Evolutionary conservation across 1,284 basidiomycete species (phyloP), one percentile per base, ranked within the genome.

Genomic region (Ceratobasidium sp.): DNA sequence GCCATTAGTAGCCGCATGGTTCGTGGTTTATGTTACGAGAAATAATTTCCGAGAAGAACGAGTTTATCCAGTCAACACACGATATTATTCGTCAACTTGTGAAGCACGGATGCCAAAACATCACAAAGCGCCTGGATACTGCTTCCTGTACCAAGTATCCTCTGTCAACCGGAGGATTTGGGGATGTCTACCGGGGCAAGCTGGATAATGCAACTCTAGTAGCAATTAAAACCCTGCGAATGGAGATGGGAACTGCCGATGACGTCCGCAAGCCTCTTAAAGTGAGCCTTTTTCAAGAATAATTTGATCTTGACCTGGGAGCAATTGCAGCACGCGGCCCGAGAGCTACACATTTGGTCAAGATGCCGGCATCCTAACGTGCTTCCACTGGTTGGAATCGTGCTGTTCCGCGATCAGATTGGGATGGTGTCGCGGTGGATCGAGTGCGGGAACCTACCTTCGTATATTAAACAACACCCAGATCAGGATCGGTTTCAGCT

Each of bases 371-470:
- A 67, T 19, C 65, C 65, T n/a, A 67, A 67, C 44, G 44, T 67
- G 44, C 44, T 67, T 4, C 44, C 44, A 32, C 44, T 67, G n/a
- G 22, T 51, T 7, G 65, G 65, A 6, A 4, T 67, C 17, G 65
- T 32, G 9, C 13, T 49, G 8, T 67, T 67, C 32, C 65, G 65
- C 5, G 22, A 51, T 19, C 65, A 51, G 44, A 51, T 67, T 32
- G 65, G 65, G 65, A 67, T 67, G 65, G 44, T 67, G 44, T 46
- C 65, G 11, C n/a, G 9, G 11, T 67, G 65, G 65, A 51, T 51
- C 22, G 9, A 32, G 5, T 6, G 49, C 22, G 65, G 65, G 2
- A 67, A 51, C 49, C 65, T 67, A 5, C 46, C 57, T 8, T 32
- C 25, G 2, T 61, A 61, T 37, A 13, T 37, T 19, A 8, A 29